Percentiles rank a stretch among this genome's conserved stretches.
These are phyloP conservation scores for Podospora fimiseda DNA, from an alignment of 495 filamentous ascomycete species.

Conservation along the genomic window DNA sequence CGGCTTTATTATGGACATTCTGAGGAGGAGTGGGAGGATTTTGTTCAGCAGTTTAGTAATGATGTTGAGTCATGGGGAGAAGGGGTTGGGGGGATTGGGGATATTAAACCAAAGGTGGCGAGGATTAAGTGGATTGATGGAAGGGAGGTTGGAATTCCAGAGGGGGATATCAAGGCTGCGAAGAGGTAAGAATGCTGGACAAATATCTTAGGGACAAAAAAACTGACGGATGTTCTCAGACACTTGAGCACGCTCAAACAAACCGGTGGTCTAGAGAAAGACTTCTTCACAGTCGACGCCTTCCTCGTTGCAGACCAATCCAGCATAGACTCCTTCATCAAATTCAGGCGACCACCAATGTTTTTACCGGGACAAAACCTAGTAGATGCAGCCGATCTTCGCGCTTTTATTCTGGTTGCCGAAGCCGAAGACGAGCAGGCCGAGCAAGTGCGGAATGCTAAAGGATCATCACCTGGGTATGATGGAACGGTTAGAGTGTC, in stretches of 20 bases:
- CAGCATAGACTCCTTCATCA: neutral
- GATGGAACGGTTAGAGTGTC: neutral
- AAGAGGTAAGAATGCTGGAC: conserved; percentile 3
- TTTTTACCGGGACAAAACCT: neutral
- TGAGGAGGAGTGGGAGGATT: conserved; percentile 7
- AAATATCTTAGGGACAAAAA: neutral
- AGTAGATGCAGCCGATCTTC: neutral
- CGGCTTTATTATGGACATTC: conserved; percentile 9
- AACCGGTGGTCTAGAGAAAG: neutral
- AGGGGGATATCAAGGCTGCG: conserved; percentile 13
- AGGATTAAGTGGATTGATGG: conserved; percentile 18
- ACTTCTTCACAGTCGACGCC: neutral
- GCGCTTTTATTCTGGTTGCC: neutral
- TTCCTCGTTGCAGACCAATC: neutral
- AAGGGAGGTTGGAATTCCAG: conserved; percentile 7
- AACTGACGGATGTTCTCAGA: neutral
- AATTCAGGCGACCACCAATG: neutral
- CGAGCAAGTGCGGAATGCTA: neutral
- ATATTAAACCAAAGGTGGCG: neutral
- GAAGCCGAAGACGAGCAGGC: neutral
- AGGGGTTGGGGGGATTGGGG: conserved; percentile 2
- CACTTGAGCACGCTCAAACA: neutral
- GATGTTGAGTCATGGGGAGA: conserved; percentile 5
- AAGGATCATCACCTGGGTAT: neutral
- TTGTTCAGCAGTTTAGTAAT: conserved; percentile 4